phyloP scores from a whole-genome alignment of 208 protist genomes.

The Vickermania ingenoplastis region DNA sequence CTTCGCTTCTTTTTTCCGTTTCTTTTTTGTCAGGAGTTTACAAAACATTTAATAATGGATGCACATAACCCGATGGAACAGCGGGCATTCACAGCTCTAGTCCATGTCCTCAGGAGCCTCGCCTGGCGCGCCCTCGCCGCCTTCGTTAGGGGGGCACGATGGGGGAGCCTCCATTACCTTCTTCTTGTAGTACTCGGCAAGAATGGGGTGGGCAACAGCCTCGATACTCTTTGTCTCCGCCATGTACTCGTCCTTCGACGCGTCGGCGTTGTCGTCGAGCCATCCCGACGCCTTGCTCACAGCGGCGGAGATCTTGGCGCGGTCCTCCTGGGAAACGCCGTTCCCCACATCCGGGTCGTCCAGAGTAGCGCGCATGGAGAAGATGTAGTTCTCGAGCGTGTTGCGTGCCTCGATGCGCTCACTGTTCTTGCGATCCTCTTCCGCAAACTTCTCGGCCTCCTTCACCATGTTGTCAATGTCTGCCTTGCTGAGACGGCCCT shows the following conservation, averaged over 20 bases:
- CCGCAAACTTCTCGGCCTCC: slow-evolving; percentile 90
- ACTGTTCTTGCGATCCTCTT: slow-evolving; percentile 84
- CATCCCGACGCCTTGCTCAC: slow-evolving; percentile 39
- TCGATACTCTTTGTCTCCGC: slow-evolving; percentile 88
- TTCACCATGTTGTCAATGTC: slow-evolving; percentile 94
- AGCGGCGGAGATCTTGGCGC: slow-evolving; percentile 35
- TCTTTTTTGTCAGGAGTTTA: too few relatives aligned
- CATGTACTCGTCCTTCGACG: slow-evolving; percentile 91
- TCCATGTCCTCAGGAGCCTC: slow-evolving; percentile 45
- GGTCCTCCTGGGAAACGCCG: slow-evolving; percentile 29
- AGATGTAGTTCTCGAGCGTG: slow-evolving; percentile 84
- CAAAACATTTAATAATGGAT: too few relatives aligned
- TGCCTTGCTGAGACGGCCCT: slow-evolving; percentile 91
- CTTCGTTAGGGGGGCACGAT: slow-evolving; percentile 3
- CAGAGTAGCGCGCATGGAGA: slow-evolving; percentile 58
- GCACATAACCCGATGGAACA: too few relatives aligned
- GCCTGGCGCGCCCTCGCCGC: neutral
- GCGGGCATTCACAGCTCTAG: too few relatives aligned
- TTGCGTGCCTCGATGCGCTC: slow-evolving; percentile 91
- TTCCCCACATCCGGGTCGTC: slow-evolving; percentile 44
- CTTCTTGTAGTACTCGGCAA: slow-evolving; percentile 92
- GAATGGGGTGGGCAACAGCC: slow-evolving; percentile 86
- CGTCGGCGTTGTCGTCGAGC: slow-evolving; percentile 51
- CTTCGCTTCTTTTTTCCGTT: too few relatives aligned
- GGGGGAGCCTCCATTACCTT: slow-evolving; percentile 47